phyloP scores from a whole-genome alignment of 345 rosid species.

The Noccaea bulbosa region DNA sequence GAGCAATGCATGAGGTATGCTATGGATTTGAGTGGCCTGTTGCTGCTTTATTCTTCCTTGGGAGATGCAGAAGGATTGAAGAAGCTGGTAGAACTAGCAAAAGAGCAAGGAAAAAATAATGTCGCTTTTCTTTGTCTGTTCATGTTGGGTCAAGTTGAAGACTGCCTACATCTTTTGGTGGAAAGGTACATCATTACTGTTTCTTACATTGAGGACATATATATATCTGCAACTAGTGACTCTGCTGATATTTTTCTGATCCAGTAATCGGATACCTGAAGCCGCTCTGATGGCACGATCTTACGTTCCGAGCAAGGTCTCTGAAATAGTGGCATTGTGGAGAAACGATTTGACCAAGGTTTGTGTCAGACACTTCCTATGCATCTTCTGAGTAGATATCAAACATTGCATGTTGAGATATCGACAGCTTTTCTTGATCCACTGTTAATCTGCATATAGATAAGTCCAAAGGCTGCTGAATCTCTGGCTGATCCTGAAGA shows the following conservation, averaged over 20 bases:
- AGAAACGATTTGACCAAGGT: slow-evolving; percentile 92
- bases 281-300: slow-evolving; percentile 98
- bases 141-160: slow-evolving; percentile 92
- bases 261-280: slow-evolving; percentile 97
- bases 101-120: slow-evolving; percentile 94
- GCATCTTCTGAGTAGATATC: not conserved
- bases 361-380: slow-evolving; percentile 27
- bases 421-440: slow-evolving; percentile 21
- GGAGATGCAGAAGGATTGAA: slow-evolving; percentile 91
- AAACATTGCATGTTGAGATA: slow-evolving; percentile 17
- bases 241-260: slow-evolving; percentile 41
- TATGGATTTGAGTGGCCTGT: slow-evolving; percentile 90
- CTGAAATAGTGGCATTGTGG: slow-evolving; percentile 90
- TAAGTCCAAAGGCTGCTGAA: slow-evolving; percentile 96
- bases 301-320: slow-evolving; percentile 93
- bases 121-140: slow-evolving; percentile 90
- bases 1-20: slow-evolving; percentile 92
- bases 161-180: slow-evolving; percentile 88
- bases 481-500: slow-evolving; percentile 97
- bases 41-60: slow-evolving; percentile 91
- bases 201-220: slow-evolving; percentile 18
- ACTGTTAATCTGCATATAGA: slow-evolving; percentile 49
- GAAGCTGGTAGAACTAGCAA: slow-evolving; percentile 74
- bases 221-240: slow-evolving; percentile 16
- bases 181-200: slow-evolving; percentile 62